A percentile compares a stretch with the other conserved stretches of the same genome.
Evolutionary conservation across 2,329 filamentous ascomycete species (phyloP).

Genomic region (Zopfia rhizophila): DNA sequence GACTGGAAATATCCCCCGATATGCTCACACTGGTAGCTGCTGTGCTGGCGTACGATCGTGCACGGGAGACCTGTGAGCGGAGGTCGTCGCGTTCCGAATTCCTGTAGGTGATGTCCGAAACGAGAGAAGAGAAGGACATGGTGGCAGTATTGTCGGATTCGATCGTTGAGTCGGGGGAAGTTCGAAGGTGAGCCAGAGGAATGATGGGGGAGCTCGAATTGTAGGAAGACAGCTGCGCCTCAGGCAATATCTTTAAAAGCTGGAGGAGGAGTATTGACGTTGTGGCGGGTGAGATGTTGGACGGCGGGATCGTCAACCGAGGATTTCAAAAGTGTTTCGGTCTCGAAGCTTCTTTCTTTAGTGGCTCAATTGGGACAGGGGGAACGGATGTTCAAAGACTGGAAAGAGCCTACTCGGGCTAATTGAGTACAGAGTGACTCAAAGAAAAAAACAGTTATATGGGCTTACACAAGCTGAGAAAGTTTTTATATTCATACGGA

Average conservation of each 20-base stretch:
- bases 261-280: neutral
- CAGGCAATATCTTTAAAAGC: constrained; percentile 8
- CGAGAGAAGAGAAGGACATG: constrained; percentile 65
- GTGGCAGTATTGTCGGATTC: constrained; percentile 12
- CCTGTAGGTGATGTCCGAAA: constrained; percentile 62
- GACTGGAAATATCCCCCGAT: constrained; percentile 61
- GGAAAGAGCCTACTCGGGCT: too few relatives aligned
- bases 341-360: too few relatives aligned
- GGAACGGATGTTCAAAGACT: too few relatives aligned
- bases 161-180: neutral
- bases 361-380: too few relatives aligned
- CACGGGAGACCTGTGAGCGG: constrained; percentile 59
- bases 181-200: neutral
- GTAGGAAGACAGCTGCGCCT: constrained; percentile 1
- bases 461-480: too few relatives aligned
- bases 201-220: neutral
- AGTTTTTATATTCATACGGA: too few relatives aligned
- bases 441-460: too few relatives aligned
- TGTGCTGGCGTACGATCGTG: constrained; percentile 62
- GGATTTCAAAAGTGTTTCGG: too few relatives aligned
- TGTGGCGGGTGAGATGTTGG: constrained; percentile 9
- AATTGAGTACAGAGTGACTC: too few relatives aligned
- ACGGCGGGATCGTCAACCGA: constrained; percentile 11
- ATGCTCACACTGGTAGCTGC: constrained; percentile 64
- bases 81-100: constrained; percentile 55